Evolutionary conservation across 208 protist species (phyloP).

Genomic region (Perkinsela sp.): DNA sequence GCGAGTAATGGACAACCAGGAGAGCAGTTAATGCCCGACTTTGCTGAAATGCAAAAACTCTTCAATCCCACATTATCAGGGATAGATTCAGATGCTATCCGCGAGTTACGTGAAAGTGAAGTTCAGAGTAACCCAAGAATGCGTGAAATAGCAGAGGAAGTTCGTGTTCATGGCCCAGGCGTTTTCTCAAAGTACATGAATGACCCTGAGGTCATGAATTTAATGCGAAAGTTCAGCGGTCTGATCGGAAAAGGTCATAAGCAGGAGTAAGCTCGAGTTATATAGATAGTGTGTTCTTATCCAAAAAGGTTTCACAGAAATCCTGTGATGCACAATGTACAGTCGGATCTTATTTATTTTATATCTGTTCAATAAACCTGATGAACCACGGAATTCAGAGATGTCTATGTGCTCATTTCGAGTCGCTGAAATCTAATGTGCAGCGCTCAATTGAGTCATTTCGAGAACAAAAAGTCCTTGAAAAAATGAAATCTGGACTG

Average conservation of each 20-base stretch:
- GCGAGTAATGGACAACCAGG: conserved; percentile 10
- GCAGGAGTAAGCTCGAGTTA: neutral
- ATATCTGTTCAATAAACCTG: too few species aligned
- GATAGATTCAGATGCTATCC: conserved; percentile 19
- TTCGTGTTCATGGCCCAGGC: conserved; percentile 29
- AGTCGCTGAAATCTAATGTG: too few species aligned
- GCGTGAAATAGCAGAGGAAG: conserved; percentile 34
- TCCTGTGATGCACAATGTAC: too few species aligned
- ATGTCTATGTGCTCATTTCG: too few species aligned
- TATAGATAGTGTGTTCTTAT: too few species aligned
- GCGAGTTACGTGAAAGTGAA: conserved; percentile 30
- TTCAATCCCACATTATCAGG: conserved; percentile 28
- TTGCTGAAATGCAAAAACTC: conserved; percentile 14
- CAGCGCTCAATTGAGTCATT: too few species aligned
- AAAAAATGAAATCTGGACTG: too few species aligned
- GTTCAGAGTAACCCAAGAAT: conserved; percentile 46
- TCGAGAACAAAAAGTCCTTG: too few species aligned
- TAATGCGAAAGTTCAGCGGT: conserved; percentile 40
- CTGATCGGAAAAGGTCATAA: conserved; percentile 2
- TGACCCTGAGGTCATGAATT: conserved; percentile 55
- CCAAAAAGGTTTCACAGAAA: too few species aligned
- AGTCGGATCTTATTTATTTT: too few species aligned
- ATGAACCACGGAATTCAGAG: too few species aligned
- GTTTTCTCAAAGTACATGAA: conserved; percentile 64
- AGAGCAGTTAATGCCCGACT: conserved; percentile 13